phyloP scores from a whole-genome alignment of 1,284 basidiomycete species.

The Cutaneotrichosporon dermatis region DNA sequence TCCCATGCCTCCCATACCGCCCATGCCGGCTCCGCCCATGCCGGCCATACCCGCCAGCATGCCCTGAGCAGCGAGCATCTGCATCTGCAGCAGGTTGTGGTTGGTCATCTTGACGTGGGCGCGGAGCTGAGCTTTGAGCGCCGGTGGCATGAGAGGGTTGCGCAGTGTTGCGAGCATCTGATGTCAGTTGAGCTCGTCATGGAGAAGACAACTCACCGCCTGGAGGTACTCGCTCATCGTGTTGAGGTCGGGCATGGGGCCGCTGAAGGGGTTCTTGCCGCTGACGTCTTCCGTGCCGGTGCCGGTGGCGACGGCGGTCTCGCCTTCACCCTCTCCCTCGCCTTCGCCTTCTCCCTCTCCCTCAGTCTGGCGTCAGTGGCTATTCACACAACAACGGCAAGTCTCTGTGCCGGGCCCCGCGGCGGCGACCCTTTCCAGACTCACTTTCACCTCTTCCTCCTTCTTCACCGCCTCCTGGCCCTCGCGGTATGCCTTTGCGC shows the following conservation, averaged over 20 bases:
- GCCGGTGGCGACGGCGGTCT: background rate
- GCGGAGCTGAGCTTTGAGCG: constrained; percentile 22
- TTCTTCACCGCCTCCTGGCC: constrained; percentile 73
- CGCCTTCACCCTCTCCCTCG: background rate
- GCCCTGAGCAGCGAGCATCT: constrained; percentile 36
- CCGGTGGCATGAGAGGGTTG: constrained; percentile 28
- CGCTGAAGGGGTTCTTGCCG: constrained; percentile 14
- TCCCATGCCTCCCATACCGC: constrained; percentile 2
- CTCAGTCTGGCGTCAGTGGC: constrained; percentile 3
- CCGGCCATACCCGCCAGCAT: constrained; percentile 22
- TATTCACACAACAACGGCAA: background rate
- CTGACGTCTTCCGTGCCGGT: constrained; percentile 3
- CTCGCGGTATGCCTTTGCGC: constrained; percentile 74
- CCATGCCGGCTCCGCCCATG: constrained; percentile 9
- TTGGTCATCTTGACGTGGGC: constrained; percentile 36
- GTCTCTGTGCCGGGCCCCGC: no score
- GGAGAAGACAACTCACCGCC: constrained; percentile 1
- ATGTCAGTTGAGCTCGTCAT: background rate
- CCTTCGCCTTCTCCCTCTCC: background rate
- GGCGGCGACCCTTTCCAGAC: background rate
- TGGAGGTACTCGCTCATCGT: constrained; percentile 17
- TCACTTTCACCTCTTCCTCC: constrained; percentile 43
- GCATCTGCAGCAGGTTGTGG: constrained; percentile 40
- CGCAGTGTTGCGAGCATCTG: constrained; percentile 38
- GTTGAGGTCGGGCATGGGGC: constrained; percentile 20